Percentiles rank a stretch among this genome's conserved stretches.
Evolutionary conservation across 2,329 filamentous ascomycete species (phyloP).

Genomic region (Scytalidium sp.): DNA sequence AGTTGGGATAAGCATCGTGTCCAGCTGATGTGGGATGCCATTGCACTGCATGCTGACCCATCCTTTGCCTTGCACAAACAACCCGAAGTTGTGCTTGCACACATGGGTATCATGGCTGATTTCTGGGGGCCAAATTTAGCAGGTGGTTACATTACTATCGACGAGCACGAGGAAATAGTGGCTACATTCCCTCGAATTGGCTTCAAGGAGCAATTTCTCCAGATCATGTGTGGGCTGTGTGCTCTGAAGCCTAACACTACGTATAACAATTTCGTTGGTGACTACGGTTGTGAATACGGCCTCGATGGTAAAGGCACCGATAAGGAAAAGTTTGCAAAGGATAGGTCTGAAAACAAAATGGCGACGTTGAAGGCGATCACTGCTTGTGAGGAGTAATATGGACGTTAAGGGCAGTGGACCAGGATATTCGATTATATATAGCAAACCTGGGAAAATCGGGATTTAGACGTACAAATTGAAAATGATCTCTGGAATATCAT

Average conservation of each 20-base stretch:
- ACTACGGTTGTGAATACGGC: constrained; percentile 20
- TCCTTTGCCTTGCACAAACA: constrained; percentile 40
- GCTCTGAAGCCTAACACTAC: constrained; percentile 32
- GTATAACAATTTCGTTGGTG: constrained; percentile 31
- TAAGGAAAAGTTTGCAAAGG: not conserved
- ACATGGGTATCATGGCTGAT: constrained; percentile 34
- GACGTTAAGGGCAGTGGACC: too few species aligned
- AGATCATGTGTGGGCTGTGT: constrained; percentile 32
- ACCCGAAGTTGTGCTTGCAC: constrained; percentile 33
- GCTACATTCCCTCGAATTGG: not conserved
- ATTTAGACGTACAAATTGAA: too few species aligned
- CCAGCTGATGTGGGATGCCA: constrained; percentile 46
- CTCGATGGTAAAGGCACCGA: not conserved
- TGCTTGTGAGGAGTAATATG: not conserved
- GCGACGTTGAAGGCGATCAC: not conserved
- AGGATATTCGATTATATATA: too few species aligned
- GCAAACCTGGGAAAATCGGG: too few species aligned
- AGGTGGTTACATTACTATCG: constrained; percentile 16
- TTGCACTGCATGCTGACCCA: constrained; percentile 40
- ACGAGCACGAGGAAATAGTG: constrained; percentile 13
- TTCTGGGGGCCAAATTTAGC: constrained; percentile 31
- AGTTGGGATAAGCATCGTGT: constrained; percentile 37
- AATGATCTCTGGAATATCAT: too few species aligned
- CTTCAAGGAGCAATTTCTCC: constrained; percentile 23
- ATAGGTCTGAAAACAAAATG: not conserved